Base-by-base conservation (phyloP, 108 stramenopile species). In the Pseudonitzschia delicatissima region DNA sequence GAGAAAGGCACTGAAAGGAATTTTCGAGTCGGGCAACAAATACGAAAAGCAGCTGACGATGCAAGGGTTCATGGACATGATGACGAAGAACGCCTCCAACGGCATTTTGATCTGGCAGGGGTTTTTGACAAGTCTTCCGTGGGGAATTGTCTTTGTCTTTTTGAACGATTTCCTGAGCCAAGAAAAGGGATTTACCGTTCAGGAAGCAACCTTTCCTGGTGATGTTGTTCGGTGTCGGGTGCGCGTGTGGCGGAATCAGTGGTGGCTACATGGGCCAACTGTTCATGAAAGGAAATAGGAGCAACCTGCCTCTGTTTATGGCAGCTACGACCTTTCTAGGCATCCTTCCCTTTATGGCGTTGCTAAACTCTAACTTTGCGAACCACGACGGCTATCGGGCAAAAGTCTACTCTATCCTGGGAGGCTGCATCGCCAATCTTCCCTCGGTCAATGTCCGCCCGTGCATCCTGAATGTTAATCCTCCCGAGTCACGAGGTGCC, bases 401-500 rank as follows among this genome's bases (percentile, higher is more conserved):
- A 23, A 70, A 78, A 39, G 42, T 64, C 4, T 86, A 71, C 20
- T 49, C 83, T 5, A 65, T 86, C 32, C 21, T 64, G 45, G 80
- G 76, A 28, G 82, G 84, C n/a, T 68, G 53, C 28, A 62, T 89
- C 52, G 88, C 85, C 3, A 68, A 58, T 34, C 67, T 89, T 49
- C 88, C 88, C 11, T 64, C 69, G 39, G 88, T 89, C 48, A 86
- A 82, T 72, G 76, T 84, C 26, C 76, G 88, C 20, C 88, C 87
- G 7, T 86, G 85, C 52, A 67, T 89, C 55, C 64, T 87, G 47
- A 88, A 88, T 57, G 82, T 83, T 40, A 88, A 88, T 77, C 87
- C 87, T 45, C 87, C 87, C 18, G 87, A 88, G 74, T 79, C 84
- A 5, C 51, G 87, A 60, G 87, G 87, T 45, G 87, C 87, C 5